Base-by-base conservation (phyloP, 2,329 filamentous ascomycete species). In the Alternaria arborescens region DNA sequence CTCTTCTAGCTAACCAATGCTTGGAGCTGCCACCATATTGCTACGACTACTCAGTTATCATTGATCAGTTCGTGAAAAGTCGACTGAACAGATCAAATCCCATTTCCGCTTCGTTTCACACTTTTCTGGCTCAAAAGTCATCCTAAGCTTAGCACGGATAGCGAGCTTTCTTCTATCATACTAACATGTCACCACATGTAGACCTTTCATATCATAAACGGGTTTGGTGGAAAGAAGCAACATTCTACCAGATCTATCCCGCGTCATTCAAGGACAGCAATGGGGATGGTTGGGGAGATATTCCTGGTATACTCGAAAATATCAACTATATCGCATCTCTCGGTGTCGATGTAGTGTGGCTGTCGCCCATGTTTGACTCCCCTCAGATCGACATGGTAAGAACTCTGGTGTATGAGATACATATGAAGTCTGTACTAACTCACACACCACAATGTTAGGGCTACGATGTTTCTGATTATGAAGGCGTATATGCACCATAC, bases 401-500 rank as follows among this genome's bases (percentile, higher is more conserved):
- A 11, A 48, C 0, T 16, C 14, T 1, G 5, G n/a, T 24, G 12
- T 48, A 22, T 1, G 46, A 24, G 2, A 8, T 24, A 11, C 14
- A 26, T 12, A n/a, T 36, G 1, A 34, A 24, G 10, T 1, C 3
- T 24, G 8, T 1, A 16, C 46, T 48, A 18, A 48, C 18, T 36
- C 12, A 8, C 3, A 18, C 8, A 16, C 22, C 18, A 16, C 16
- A 34, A 24, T 11, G 0, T 24, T 22, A 48, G 46, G 89, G 88
- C 30, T 91, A 91, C 70, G 89, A 91, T 70, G 87, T 91, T 50
- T 83, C 85, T 24, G 85, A 92, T 74, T 92, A 92, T 66, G 85
- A 89, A 71, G 82, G 82, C 26, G 86, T 92, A 28, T 85, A 91
- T 67, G 79, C 82, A 2, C 84, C 86, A 1, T 92, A 91, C 67